Percentiles rank a stretch among this genome's conserved stretches.
Evolutionary conservation across 495 filamentous ascomycete species (phyloP).

Genomic region (Penicillium antarcticum): DNA sequence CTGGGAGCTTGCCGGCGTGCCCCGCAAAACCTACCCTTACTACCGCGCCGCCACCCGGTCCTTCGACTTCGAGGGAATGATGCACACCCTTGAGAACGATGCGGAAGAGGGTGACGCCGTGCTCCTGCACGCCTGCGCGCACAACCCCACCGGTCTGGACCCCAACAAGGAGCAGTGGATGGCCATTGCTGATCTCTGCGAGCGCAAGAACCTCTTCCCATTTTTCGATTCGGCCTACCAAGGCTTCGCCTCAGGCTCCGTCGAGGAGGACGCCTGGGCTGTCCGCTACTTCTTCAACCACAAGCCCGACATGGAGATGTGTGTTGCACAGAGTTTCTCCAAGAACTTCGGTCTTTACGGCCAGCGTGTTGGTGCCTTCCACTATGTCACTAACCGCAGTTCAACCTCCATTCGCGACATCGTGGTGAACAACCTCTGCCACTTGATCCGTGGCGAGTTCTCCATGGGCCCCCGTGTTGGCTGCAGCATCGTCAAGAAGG

Average conservation of each 20-base stretch:
- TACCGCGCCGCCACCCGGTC: constrained; percentile 42
- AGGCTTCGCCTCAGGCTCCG: constrained; percentile 53
- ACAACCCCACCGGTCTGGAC: constrained; percentile 56
- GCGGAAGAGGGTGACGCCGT: constrained; percentile 43
- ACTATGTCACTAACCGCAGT: constrained; percentile 38
- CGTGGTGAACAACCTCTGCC: constrained; percentile 42
- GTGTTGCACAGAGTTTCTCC: constrained; percentile 51
- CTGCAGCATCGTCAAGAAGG: constrained; percentile 48
- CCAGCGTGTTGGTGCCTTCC: constrained; percentile 49
- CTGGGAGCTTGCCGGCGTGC: constrained; percentile 42
- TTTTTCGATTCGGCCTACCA: constrained; percentile 58
- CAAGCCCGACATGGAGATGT: constrained; percentile 49
- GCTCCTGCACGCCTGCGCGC: constrained; percentile 52
- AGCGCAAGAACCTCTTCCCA: constrained; percentile 50
- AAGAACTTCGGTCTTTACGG: constrained; percentile 58
- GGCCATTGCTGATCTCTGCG: constrained; percentile 46
- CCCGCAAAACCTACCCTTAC: constrained; percentile 48
- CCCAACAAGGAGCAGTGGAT: constrained; percentile 53
- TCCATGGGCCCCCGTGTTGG: constrained; percentile 49
- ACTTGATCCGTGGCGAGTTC: constrained; percentile 46
- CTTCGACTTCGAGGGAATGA: constrained; percentile 48
- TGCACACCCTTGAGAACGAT: constrained; percentile 39
- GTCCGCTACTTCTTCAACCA: constrained; percentile 51
- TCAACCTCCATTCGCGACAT: constrained; percentile 32
- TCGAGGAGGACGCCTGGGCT: constrained; percentile 52